Percentiles rank a stretch among this genome's conserved stretches.
Conservation (phyloP, 2,329 filamentous ascomycete species). For the Neonectria sp. region DNA sequence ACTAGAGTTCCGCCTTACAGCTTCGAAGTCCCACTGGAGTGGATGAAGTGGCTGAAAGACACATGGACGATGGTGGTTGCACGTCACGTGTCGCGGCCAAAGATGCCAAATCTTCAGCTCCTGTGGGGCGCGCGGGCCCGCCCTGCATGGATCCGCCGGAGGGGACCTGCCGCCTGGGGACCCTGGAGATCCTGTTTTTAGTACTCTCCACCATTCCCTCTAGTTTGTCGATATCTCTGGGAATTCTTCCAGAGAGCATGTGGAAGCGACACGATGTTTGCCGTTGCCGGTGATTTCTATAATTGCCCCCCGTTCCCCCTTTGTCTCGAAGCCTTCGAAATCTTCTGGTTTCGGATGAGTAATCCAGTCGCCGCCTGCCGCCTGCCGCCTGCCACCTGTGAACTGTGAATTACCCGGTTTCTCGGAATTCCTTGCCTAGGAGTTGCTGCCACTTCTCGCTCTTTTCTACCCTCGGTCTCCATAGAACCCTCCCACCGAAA, state of each 20-base stretch:
- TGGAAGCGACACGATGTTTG: not conserved
- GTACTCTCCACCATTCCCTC: not conserved
- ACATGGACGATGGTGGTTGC: not conserved
- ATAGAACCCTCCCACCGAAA: not conserved
- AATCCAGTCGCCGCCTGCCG: not conserved
- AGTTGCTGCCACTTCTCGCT: not conserved
- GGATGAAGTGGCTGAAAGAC: not conserved
- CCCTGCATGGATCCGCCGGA: not conserved
- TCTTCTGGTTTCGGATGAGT: not conserved
- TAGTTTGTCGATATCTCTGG: not conserved
- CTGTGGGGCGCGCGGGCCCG: not conserved
- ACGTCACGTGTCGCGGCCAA: conserved; percentile 9
- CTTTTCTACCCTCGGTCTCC: not conserved
- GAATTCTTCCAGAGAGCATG: not conserved
- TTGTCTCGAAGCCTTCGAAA: not conserved
- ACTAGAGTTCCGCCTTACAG: not conserved
- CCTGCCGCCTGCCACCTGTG: not conserved
- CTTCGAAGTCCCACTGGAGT: not conserved
- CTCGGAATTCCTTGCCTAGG: not conserved
- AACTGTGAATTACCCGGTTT: not conserved
- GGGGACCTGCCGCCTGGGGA: not conserved
- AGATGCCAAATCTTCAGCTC: not conserved
- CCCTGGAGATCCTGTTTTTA: not conserved
- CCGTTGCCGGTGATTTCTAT: not conserved
- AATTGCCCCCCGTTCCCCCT: not conserved